A percentile compares a stretch with the other conserved stretches of the same genome.
phyloP scores from a whole-genome alignment of 2,329 filamentous ascomycete species.

The Colletotrichum limetticola region DNA sequence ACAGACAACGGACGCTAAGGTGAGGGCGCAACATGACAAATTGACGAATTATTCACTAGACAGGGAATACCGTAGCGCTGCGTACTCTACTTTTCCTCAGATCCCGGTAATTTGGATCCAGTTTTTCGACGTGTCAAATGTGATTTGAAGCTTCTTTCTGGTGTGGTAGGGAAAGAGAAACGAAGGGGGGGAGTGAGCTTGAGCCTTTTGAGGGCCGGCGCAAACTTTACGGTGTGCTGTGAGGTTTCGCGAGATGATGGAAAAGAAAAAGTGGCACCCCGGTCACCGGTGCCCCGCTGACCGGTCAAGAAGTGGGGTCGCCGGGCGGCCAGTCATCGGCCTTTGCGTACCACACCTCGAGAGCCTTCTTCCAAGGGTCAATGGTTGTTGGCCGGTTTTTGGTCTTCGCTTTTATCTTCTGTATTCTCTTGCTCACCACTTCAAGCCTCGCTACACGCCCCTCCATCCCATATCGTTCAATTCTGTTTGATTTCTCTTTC shows the following conservation, averaged over 20 bases:
- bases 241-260: not conserved
- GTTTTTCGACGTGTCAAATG: constrained; percentile 28
- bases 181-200: not conserved
- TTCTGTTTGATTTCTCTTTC: not conserved
- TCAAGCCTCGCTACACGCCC: constrained; percentile 7
- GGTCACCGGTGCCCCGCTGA: constrained; percentile 32
- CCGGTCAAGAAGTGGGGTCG: constrained; percentile 34
- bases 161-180: not conserved
- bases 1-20: constrained; percentile 14
- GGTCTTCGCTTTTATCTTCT: not conserved
- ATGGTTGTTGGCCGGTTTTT: not conserved
- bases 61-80: not conserved
- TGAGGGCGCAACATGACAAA: not conserved
- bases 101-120: constrained; percentile 13
- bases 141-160: not conserved
- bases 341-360: constrained; percentile 20
- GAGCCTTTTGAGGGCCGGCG: not conserved
- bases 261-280: constrained; percentile 13
- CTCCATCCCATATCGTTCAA: not conserved
- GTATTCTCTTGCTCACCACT: not conserved
- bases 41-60: too few relatives aligned
- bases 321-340: constrained; percentile 31
- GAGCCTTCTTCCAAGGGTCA: not conserved
- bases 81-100: not conserved
- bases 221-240: not conserved